Base-by-base conservation (phyloP, 495 filamentous ascomycete species). In the Daldinia decipiens region DNA sequence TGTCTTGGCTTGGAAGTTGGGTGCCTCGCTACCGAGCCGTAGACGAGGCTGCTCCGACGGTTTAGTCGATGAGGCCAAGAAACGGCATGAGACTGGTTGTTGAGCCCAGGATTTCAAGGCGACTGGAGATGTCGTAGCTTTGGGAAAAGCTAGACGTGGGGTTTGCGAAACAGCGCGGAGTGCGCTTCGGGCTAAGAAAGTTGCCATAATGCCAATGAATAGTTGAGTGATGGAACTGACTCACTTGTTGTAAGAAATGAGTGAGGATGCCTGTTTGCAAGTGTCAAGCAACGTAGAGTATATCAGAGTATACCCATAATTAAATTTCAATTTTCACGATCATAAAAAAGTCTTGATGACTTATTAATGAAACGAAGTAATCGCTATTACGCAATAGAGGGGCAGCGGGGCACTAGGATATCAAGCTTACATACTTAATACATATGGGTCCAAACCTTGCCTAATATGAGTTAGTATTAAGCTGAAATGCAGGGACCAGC, bases 1-100 rank as follows among this genome's bases (percentile, higher is more conserved):
- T 77, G 94, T 97, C 61, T 95, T 91, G 69, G 95, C 92, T 76
- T 95, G 79, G 87, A 98, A 98, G 87, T 97, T 91, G 74, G 95
- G 95, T 79, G 95, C 95, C 80, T 86, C 88, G 77, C 87, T 90
- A 80, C 95, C 95, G 74, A 98, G 89, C 75, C 95, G 95, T 80
- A 98, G 89, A 72, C 90, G 54, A 15, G 67, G 67, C 19, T 64
- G 60, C 55, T 70, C 60, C 7, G 54, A 36, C 5, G 45, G 52
- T 27, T 32, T 55, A 2, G 62, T 32, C 3, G 65, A 45, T 2
- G 67, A 51, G 45, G 67, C 59, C 11, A 64, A 47, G 54, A 59
- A 47, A 38, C 67, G 60, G 34, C 54, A 54, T 9, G 59, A 24
- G 19, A 21, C 43, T 21, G 43, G 43, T 24, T 19, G 8, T 24